Evolutionary conservation across 257 asterid genomes (phyloP).

Genomic region (Solanum pimpinellifolium): DNA sequence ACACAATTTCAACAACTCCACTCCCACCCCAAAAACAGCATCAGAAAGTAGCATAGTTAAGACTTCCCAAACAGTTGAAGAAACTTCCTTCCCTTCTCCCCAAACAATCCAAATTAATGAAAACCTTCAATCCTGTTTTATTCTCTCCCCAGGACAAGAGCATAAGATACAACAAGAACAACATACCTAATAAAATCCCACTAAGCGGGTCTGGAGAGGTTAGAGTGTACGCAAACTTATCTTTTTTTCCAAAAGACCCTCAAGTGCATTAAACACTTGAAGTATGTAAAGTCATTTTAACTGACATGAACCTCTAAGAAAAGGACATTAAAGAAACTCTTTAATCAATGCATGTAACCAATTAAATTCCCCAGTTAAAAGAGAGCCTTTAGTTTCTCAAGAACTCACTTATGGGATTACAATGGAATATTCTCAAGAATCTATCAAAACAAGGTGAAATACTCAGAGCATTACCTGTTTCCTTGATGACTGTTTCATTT

Average conservation of each 20-base stretch:
- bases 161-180: not conserved
- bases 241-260: too few species aligned
- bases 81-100: not conserved
- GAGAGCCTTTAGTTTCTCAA: not conserved
- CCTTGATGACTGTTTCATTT: conserved; percentile 72
- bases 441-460: not conserved
- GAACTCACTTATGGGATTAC: not conserved
- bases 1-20: not conserved
- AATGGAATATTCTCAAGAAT: not conserved
- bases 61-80: not conserved
- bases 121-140: not conserved
- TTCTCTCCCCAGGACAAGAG: not conserved
- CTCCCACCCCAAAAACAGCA: not conserved
- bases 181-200: too few species aligned
- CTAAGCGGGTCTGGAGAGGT: too few species aligned
- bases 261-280: not conserved
- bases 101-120: not conserved
- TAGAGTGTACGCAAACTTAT: too few species aligned
- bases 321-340: not conserved
- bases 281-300: not conserved
- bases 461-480: conserved; percentile 52
- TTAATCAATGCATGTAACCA: not conserved
- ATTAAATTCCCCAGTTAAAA: not conserved
- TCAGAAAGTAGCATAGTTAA: not conserved
- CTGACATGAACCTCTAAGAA: too few species aligned